Percentiles rank a stretch among this genome's conserved stretches.
These are phyloP conservation scores for Pyricularia sp. DNA, from an alignment of 2,329 filamentous ascomycete genomes.

Conservation along the genomic window DNA sequence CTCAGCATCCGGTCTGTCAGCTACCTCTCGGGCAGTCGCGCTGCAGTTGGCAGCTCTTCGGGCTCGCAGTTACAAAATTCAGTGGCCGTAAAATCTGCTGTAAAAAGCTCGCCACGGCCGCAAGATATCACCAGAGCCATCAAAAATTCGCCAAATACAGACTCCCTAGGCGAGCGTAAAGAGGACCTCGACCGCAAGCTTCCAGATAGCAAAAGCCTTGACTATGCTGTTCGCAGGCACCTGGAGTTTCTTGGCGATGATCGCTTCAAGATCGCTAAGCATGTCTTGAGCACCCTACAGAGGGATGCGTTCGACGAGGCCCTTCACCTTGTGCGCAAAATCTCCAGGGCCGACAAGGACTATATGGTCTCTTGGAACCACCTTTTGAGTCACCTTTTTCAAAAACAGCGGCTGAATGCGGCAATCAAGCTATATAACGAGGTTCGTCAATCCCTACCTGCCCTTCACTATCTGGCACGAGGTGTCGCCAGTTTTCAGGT, in stretches of 20 bases:
- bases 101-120: background rate
- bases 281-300: slow-evolving; percentile 51
- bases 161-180: background rate
- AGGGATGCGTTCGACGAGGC: slow-evolving; percentile 58
- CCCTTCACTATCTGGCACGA: background rate
- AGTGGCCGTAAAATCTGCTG: background rate
- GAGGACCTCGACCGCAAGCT: background rate
- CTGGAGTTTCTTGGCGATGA: slow-evolving; percentile 53
- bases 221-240: slow-evolving; percentile 38
- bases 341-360: slow-evolving; percentile 49
- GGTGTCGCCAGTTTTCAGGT: background rate
- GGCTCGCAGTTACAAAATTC: background rate
- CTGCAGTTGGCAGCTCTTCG: background rate
- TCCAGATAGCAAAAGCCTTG: slow-evolving; percentile 11
- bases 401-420: slow-evolving; percentile 45
- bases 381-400: slow-evolving; percentile 63
- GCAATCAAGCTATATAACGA: slow-evolving; percentile 87
- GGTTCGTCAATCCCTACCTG: slow-evolving; percentile 30
- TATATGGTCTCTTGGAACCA: slow-evolving; percentile 82
- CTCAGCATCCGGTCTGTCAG: background rate
- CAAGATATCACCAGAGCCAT: background rate
- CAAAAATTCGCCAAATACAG: background rate
- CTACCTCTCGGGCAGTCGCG: background rate
- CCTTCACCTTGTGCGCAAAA: slow-evolving; percentile 54
- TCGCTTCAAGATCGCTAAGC: slow-evolving; percentile 61